Percentiles rank a stretch among this genome's conserved stretches.
These are phyloP conservation scores for Abrus precatorius DNA, from an alignment of 306 rosid genomes.

Conservation along the genomic window DNA sequence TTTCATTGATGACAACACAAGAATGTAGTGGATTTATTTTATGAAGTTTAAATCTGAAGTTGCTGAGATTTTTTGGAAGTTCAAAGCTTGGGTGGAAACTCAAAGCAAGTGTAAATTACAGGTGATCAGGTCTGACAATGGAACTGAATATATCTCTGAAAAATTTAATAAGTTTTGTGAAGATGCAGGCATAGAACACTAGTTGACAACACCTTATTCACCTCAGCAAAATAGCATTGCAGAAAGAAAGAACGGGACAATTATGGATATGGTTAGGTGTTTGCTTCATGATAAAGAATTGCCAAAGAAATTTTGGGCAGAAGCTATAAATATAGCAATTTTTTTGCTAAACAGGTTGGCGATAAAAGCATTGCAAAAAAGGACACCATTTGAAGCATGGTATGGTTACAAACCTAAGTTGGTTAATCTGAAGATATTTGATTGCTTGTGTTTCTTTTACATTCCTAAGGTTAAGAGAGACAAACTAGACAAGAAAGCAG, in stretches of 20 bases:
- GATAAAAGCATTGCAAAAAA: background rate
- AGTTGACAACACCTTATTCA: background rate
- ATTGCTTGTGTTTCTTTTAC: background rate
- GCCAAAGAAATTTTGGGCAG: no score
- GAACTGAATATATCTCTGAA: background rate
- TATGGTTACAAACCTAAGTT: background rate
- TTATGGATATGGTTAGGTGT: background rate
- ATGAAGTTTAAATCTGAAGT: background rate
- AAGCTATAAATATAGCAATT: no score
- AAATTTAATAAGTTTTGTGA: background rate
- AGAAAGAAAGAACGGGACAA: background rate
- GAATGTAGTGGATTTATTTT: background rate
- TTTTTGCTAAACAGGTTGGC: background rate
- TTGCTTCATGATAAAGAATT: background rate
- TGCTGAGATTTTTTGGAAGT: no score
- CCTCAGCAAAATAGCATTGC: background rate
- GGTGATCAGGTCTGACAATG: background rate
- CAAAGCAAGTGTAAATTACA: no score
- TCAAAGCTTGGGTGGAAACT: background rate
- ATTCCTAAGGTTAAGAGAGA: background rate
- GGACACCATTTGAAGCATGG: background rate
- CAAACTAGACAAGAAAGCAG: background rate
- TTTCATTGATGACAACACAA: background rate
- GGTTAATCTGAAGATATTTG: background rate
- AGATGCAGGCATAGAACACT: background rate